Percentiles rank a stretch among this genome's conserved stretches.
These are phyloP conservation scores for Gillenia trifoliata DNA, from an alignment of 306 rosid species.

Conservation along the genomic window DNA sequence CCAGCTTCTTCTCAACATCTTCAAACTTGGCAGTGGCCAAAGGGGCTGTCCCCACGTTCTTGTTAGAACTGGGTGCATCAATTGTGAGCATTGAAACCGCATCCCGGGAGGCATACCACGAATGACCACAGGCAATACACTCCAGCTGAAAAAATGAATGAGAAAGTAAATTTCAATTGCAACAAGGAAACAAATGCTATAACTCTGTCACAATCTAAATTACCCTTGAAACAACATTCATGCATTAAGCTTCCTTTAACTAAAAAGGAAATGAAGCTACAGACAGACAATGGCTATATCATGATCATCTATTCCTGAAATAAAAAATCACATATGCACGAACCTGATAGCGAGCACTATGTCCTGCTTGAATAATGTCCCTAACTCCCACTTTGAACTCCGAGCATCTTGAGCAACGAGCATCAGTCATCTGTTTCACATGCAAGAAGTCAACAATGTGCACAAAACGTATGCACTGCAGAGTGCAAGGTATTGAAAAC, in stretches of 20 bases:
- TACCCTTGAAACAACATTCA: background rate
- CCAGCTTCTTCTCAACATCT: conserved; percentile 65
- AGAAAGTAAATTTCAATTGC: conserved; percentile 1
- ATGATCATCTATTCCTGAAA: too few species aligned
- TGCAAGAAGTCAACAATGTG: conserved; percentile 21
- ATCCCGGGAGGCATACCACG: conserved; percentile 88
- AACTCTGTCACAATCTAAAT: background rate
- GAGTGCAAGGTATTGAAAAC: conserved; percentile 6
- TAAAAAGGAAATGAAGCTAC: too few species aligned
- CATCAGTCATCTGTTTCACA: conserved; percentile 78
- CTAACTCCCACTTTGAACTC: conserved; percentile 76
- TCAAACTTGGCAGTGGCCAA: conserved; percentile 67
- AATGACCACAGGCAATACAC: conserved; percentile 81
- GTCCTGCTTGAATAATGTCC: conserved; percentile 85
- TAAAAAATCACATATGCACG: background rate
- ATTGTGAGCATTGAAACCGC: conserved; percentile 64
- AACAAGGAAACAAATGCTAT: background rate
- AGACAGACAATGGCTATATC: too few species aligned
- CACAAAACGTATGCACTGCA: background rate
- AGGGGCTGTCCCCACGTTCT: conserved; percentile 51
- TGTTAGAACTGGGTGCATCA: conserved; percentile 41
- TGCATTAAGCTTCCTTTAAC: too few species aligned
- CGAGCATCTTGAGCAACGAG: conserved; percentile 79
- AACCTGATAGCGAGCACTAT: conserved; percentile 84
- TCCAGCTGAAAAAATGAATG: conserved; percentile 60